Percentiles rank a stretch among this genome's conserved stretches.
These are phyloP conservation scores for Reticulascus tulasneorum DNA, from an alignment of 2,329 filamentous ascomycete genomes.

Conservation along the genomic window DNA sequence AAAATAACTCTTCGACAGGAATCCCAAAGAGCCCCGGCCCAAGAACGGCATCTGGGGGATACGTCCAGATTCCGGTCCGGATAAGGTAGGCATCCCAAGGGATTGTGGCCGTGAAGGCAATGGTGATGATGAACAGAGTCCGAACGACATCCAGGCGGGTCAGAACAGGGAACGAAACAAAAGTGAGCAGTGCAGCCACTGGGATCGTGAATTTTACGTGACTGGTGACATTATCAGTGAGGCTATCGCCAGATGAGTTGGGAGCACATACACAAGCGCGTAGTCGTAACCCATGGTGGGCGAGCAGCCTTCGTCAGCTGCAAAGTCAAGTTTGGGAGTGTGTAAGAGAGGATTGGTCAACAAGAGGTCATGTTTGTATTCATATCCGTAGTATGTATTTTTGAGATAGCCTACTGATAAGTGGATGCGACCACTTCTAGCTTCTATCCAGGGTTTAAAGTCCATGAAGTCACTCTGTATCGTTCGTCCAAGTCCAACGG, in stretches of 20 bases:
- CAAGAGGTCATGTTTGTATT: neutral
- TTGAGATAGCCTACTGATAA: too few relatives aligned
- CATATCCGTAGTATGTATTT: too few relatives aligned
- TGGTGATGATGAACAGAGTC: constrained; percentile 53
- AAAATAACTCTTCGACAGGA: constrained; percentile 70
- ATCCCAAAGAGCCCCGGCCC: constrained; percentile 62
- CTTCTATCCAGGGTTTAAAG: too few relatives aligned
- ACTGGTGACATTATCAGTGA: constrained; percentile 30
- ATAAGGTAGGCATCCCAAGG: constrained; percentile 78
- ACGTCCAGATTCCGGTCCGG: constrained; percentile 64
- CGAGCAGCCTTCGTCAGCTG: neutral
- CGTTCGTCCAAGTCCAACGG: too few relatives aligned
- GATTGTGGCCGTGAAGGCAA: constrained; percentile 64
- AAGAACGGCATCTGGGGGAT: constrained; percentile 60
- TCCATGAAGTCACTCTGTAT: too few relatives aligned
- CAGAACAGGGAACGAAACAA: constrained; percentile 57
- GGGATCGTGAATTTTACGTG: constrained; percentile 66
- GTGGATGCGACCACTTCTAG: too few relatives aligned
- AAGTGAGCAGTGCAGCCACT: constrained; percentile 53
- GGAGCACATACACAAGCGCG: constrained; percentile 53
- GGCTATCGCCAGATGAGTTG: neutral
- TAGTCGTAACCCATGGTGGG: constrained; percentile 55
- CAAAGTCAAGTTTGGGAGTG: too few relatives aligned
- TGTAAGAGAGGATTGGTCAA: neutral
- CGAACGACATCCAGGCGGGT: constrained; percentile 61